phyloP scores from a whole-genome alignment of 106 monocot genomes.

The Phalaenopsis equestris region DNA sequence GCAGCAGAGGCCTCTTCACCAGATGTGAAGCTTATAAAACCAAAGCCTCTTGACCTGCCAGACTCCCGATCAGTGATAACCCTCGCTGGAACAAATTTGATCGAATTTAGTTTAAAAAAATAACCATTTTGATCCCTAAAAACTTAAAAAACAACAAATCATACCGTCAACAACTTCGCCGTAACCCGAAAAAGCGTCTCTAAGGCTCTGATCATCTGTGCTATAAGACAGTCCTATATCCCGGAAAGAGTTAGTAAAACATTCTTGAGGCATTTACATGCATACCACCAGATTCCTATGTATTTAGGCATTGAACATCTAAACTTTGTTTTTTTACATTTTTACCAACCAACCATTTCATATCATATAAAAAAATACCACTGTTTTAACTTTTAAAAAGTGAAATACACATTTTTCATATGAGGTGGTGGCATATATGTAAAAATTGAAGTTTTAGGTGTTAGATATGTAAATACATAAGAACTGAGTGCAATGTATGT shows the following conservation, averaged over 20 bases:
- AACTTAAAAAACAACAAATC: neutral
- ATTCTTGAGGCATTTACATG: neutral
- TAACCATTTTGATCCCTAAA: neutral
- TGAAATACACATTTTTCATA: too few relatives aligned
- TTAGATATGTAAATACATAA: too few relatives aligned
- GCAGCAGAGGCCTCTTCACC: conserved; percentile 69
- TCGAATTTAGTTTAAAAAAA: neutral
- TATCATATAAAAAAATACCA: conserved; percentile 14
- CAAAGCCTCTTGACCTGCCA: conserved; percentile 18
- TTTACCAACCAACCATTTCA: conserved; percentile 82
- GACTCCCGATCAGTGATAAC: conserved; percentile 49
- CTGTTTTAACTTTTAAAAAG: conserved; percentile 38
- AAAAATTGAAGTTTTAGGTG: too few relatives aligned
- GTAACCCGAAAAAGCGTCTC: conserved; percentile 45
- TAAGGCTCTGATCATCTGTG: conserved; percentile 69
- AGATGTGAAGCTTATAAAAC: conserved; percentile 57
- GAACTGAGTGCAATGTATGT: too few relatives aligned
- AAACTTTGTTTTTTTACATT: conserved; percentile 21
- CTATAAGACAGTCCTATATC: conserved; percentile 35
- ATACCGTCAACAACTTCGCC: conserved; percentile 80
- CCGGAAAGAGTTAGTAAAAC: neutral
- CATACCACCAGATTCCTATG: too few relatives aligned
- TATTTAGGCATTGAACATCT: neutral
- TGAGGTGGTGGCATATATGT: too few relatives aligned
- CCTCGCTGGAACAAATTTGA: conserved; percentile 25